Evolutionary conservation across 2,329 filamentous ascomycete genomes (phyloP).

Genomic region (Diplodia intermedia): DNA sequence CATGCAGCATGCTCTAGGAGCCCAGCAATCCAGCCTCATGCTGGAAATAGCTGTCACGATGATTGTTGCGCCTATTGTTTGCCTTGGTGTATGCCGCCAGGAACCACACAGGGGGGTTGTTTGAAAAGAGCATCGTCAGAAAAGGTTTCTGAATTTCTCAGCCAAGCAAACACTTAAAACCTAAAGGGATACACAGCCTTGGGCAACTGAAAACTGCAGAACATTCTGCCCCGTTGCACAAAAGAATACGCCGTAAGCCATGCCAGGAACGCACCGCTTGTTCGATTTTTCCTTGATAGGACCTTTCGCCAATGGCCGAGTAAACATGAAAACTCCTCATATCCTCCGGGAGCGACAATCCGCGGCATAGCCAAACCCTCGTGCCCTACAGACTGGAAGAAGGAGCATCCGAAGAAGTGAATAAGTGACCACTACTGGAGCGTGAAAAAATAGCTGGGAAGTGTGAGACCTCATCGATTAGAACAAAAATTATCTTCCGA

Average conservation of each 20-base stretch:
- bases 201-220: background rate
- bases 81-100: background rate
- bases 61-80: background rate
- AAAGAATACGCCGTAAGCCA: slow-evolving; percentile 24
- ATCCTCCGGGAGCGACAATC: background rate
- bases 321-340: background rate
- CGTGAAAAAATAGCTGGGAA: background rate
- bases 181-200: background rate
- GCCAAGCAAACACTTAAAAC: background rate
- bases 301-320: background rate
- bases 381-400: slow-evolving; percentile 5
- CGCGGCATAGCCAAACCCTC: slow-evolving; percentile 6
- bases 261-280: slow-evolving; percentile 20
- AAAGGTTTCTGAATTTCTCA: background rate
- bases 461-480: slow-evolving; percentile 14
- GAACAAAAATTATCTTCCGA: slow-evolving; percentile 7
- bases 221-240: background rate
- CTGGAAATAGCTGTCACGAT: background rate
- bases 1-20: background rate
- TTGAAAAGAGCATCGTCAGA: background rate
- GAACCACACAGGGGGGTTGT: background rate
- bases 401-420: background rate
- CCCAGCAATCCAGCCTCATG: background rate
- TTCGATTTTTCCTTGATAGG: slow-evolving; percentile 2
- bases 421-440: background rate